A percentile compares a stretch with the other conserved stretches of the same genome.
phyloP scores from a whole-genome alignment of 1,284 basidiomycete species.

The Uromyces viciae-fabae region DNA sequence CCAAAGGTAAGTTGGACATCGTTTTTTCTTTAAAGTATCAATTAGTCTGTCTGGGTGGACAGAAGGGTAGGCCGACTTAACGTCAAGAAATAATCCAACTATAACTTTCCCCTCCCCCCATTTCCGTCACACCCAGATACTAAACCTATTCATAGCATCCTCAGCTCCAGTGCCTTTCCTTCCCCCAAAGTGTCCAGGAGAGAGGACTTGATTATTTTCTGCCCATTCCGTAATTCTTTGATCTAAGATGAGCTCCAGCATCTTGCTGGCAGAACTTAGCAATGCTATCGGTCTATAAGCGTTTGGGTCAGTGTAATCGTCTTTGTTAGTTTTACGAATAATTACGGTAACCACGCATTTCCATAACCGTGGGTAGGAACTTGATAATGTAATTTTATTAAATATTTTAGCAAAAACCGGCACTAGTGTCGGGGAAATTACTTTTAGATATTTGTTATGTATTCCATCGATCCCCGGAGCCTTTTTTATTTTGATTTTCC shows the following conservation, averaged over 20 bases:
- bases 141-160: background rate
- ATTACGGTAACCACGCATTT: background rate
- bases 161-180: background rate
- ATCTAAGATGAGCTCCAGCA: background rate
- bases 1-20: background rate
- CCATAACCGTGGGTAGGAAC: background rate
- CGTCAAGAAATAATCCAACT: background rate
- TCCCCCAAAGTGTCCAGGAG: background rate
- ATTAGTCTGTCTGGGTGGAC: background rate
- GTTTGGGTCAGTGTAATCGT: background rate
- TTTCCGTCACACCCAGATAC: background rate
- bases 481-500: background rate
- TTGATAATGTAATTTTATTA: background rate
- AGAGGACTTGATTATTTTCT: background rate
- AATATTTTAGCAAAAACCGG: background rate
- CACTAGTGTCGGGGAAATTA: background rate
- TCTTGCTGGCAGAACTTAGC: background rate
- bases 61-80: background rate
- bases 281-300: background rate
- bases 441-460: background rate
- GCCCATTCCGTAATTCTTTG: background rate
- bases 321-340: background rate
- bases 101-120: background rate
- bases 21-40: background rate
- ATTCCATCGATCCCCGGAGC: background rate